Evolutionary conservation across 1,284 basidiomycete genomes (phyloP).

Genomic region (Ganoderma multipileum): DNA sequence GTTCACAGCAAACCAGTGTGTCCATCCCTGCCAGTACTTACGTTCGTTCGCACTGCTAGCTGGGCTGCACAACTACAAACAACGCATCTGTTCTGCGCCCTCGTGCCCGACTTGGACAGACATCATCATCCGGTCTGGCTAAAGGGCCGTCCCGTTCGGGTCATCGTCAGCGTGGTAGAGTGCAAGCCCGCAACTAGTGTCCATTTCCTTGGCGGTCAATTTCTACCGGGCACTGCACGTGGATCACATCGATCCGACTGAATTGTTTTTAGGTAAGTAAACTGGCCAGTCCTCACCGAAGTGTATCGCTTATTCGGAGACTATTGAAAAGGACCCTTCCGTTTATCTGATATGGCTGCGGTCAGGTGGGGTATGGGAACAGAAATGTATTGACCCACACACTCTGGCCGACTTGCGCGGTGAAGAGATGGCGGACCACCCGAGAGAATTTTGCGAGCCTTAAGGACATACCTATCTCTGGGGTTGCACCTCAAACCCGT

Average conservation of each 20-base stretch:
- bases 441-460: neutral
- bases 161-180: neutral
- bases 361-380: neutral
- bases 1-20: too few species aligned
- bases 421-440: too few species aligned
- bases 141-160: too few species aligned
- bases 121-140: neutral
- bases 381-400: too few species aligned
- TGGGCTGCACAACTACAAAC: neutral
- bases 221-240: neutral
- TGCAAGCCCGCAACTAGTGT: neutral
- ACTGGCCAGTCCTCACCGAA: neutral
- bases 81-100: neutral
- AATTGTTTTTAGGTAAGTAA: neutral
- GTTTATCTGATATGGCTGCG: neutral
- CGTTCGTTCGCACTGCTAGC: neutral
- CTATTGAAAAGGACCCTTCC: neutral
- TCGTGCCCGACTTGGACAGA: neutral
- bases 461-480: neutral
- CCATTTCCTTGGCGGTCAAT: neutral
- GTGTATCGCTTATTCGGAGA: neutral
- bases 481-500: neutral
- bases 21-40: neutral
- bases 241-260: neutral
- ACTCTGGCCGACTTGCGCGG: too few species aligned